Evolutionary conservation across 805 yeast species (phyloP), one percentile per base, ranked within the genome.

Genomic region (Candida chauliodis): DNA sequence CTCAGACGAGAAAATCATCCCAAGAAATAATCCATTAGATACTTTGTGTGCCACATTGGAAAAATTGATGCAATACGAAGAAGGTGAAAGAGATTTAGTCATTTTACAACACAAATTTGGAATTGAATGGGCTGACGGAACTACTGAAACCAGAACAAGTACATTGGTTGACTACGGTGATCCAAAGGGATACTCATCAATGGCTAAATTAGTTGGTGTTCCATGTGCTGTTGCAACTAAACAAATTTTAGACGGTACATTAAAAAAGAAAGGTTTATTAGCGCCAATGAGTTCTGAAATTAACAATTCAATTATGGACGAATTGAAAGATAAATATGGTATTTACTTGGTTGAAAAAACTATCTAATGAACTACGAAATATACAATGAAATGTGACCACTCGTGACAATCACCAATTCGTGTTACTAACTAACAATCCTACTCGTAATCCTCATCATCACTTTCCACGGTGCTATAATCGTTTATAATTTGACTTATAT

Each of bases 191-290:
- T 93, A 91, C 81, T 84, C 95, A 28, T 90, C 98, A 24, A 93
- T 93, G 99, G 99, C 99, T 50, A 90, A 91, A 63, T 78, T 87
- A 48, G 99, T 93, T 40, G 99, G 99, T 73, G 91, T 89, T 47
- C 99, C 99, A 50, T 91, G 96, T 70, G 96, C 96, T 39, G 95
- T 93, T 61, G 99, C 98, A 21, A 75, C 84, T 43, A 79, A 79
- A 69, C 83, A 85, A 66, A 84, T 93, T 46, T 75, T 93, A 54
- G 79, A 84, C 51, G 96, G 96, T 49, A 78, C 81, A 41, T 72
- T 76, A 50, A 74, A 79, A 54, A 74, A 75, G 52, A 76, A 72
- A 45, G 99, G 99, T 52, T 75, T 93, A 59, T 74, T 81, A 52
- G 98, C 97, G 39, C 99, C 99, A 59, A 84, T 87, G 76, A 71